phyloP scores from a whole-genome alignment of 805 yeast genomes.

The Nakazawaea sp. region DNA sequence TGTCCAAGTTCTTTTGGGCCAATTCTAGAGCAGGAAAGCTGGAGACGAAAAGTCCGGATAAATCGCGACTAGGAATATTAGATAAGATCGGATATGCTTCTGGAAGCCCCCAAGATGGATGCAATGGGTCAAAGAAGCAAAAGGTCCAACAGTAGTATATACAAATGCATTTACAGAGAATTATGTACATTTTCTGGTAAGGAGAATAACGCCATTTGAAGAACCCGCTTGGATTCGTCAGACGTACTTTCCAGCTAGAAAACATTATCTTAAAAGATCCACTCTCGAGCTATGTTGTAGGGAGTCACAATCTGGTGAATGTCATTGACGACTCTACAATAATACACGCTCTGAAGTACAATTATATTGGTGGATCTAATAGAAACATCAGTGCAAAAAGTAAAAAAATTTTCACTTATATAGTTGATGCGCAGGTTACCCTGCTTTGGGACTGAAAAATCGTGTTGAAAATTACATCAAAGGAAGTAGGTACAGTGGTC shows the following conservation, averaged over 20 bases:
- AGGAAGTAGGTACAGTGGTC: too few species aligned
- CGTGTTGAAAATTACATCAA: too few species aligned
- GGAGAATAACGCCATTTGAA: conserved; percentile 12
- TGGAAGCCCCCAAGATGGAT: too few species aligned
- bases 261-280: conserved; percentile 8
- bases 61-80: too few species aligned
- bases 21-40: too few species aligned
- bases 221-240: too few species aligned
- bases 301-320: conserved; percentile 7
- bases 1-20: background rate
- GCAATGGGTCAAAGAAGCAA: too few species aligned
- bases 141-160: too few species aligned
- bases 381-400: background rate
- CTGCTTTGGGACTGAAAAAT: too few species aligned
- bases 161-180: background rate
- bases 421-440: too few species aligned
- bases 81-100: too few species aligned
- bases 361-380: background rate
- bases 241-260: conserved; percentile 12
- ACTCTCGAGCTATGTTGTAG: conserved; percentile 13
- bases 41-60: too few species aligned
- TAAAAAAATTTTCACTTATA: background rate
- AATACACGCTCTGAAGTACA: conserved; percentile 11
- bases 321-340: conserved; percentile 11
- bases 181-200: conserved; percentile 11